These are phyloP conservation scores for Croton laevigatus DNA, from an alignment of 441 rosid species.

Conservation along the genomic window DNA sequence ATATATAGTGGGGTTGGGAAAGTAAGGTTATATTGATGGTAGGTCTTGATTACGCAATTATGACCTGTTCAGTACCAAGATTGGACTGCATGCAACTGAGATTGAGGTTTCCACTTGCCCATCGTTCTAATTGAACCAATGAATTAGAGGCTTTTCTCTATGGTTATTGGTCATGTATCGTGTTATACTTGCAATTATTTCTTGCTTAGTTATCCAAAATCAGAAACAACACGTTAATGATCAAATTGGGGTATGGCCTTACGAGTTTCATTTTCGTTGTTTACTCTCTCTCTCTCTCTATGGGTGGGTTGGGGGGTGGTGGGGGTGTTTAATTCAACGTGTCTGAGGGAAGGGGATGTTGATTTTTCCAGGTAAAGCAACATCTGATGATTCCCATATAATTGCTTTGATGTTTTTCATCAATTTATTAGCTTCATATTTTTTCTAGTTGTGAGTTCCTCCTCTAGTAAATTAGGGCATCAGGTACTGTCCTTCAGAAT, in stretches of 20 bases:
- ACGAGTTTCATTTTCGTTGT: too few relatives aligned
- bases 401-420: neutral
- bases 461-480: neutral
- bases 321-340: too few relatives aligned
- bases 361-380: neutral
- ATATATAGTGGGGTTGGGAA: neutral
- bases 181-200: neutral
- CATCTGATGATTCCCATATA: neutral
- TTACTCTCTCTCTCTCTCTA: neutral
- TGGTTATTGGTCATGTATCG: neutral
- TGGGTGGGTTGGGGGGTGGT: neutral
- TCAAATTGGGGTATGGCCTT: neutral
- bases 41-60: neutral
- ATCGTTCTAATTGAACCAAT: neutral
- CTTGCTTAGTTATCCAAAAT: neutral
- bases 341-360: too few relatives aligned
- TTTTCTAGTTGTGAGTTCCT: neutral
- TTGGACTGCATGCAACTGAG: neutral
- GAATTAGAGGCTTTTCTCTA: neutral
- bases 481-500: neutral
- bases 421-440: neutral
- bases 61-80: neutral
- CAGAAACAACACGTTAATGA: neutral
- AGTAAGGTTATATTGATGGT: neutral
- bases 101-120: neutral